These are phyloP conservation scores for Escallonia herrerae DNA, from an alignment of 129 eudicot genomes.

Conservation along the genomic window DNA sequence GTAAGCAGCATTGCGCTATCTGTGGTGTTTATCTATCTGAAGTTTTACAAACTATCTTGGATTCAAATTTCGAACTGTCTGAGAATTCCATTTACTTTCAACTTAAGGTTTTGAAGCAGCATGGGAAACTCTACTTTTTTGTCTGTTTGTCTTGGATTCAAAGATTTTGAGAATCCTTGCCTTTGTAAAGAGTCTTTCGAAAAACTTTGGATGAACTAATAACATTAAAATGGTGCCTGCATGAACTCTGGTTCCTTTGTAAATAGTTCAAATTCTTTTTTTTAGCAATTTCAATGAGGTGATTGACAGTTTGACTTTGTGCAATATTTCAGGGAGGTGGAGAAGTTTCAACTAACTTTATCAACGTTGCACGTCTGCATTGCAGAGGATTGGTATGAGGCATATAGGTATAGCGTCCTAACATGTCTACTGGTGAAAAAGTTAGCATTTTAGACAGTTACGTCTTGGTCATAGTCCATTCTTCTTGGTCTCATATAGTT, in stretches of 20 bases:
- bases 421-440: neutral
- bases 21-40: neutral
- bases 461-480: too few relatives aligned
- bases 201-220: neutral
- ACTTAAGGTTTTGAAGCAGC: neutral
- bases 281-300: neutral
- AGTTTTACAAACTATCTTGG: neutral
- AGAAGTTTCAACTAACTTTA: constrained; percentile 42
- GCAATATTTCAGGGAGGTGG: constrained; percentile 48
- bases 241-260: neutral
- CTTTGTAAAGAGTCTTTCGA: neutral
- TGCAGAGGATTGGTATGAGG: constrained; percentile 36
- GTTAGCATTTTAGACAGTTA: neutral
- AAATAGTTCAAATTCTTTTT: neutral
- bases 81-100: too few relatives aligned
- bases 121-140: neutral
- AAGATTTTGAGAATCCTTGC: neutral
- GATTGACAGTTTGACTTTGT: neutral
- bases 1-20: neutral
- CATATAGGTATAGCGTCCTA: constrained; percentile 28
- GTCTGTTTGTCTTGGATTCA: too few relatives aligned
- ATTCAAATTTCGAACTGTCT: neutral
- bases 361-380: constrained; percentile 37
- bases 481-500: neutral
- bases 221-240: neutral